Percentiles rank a stretch among this genome's conserved stretches.
Evolutionary conservation across 139 green algal genomes (phyloP).

Genomic region (Chlorella sp.): DNA sequence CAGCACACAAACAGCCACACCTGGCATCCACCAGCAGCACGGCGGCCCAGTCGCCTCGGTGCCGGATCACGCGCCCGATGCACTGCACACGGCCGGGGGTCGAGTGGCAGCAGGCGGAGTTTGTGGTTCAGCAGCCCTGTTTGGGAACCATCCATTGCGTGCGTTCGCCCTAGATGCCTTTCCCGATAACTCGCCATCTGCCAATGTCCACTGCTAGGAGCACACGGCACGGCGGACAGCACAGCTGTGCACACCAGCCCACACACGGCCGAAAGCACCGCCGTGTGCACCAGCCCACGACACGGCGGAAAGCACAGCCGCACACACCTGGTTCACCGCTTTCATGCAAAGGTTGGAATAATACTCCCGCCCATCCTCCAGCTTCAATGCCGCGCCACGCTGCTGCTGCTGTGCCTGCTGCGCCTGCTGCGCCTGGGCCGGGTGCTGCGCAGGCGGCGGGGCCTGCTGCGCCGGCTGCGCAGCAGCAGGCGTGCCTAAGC

Average conservation of each 20-base stretch:
- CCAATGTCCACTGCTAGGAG: no score
- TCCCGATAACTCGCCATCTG: no score
- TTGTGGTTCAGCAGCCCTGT: no score
- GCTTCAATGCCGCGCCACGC: background rate
- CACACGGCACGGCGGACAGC: no score
- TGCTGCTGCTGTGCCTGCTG: background rate
- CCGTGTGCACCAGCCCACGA: no score
- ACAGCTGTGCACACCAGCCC: no score
- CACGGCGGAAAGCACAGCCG: no score
- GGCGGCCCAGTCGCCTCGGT: constrained; percentile 87
- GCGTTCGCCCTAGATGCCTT: no score
- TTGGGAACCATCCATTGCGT: no score
- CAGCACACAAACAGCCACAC: background rate
- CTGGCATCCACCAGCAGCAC: constrained; percentile 86
- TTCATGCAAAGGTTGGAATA: constrained; percentile 90
- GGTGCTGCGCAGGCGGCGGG: background rate
- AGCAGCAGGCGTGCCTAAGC: background rate
- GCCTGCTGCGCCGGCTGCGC: background rate
- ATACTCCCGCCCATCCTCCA: constrained; percentile 66
- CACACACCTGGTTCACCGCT: constrained; percentile 84
- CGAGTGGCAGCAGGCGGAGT: no score
- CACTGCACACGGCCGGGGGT: constrained; percentile 74
- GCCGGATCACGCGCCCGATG: constrained; percentile 88
- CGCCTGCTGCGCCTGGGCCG: background rate
- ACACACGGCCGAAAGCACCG: no score